A percentile compares a stretch with the other conserved stretches of the same genome.
phyloP scores from a whole-genome alignment of 2,329 filamentous ascomycete genomes.

The Ramichloridium luteum region DNA sequence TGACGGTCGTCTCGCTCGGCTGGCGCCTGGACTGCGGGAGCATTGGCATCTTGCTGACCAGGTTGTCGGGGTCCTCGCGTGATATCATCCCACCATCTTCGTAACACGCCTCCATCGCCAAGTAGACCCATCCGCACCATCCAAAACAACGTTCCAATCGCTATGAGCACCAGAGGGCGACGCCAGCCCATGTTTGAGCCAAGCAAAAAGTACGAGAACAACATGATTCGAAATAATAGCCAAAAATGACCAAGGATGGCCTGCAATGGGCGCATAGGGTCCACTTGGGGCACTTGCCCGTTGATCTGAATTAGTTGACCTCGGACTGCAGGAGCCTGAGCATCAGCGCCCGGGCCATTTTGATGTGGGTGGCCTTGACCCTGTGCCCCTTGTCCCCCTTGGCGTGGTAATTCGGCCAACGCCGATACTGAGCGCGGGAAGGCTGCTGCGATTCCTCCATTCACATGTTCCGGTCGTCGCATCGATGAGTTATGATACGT shows the following conservation, averaged over 20 bases:
- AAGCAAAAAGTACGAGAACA: slow-evolving; percentile 48
- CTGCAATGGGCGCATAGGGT: slow-evolving; percentile 16
- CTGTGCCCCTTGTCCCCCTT: no score
- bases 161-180: slow-evolving; percentile 30
- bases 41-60: slow-evolving; percentile 5
- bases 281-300: slow-evolving; percentile 3
- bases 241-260: slow-evolving; percentile 36
- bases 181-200: slow-evolving; percentile 33
- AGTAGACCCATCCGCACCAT: slow-evolving; percentile 31
- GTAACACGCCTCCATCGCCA: slow-evolving; percentile 26
- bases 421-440: no score
- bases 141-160: slow-evolving; percentile 30
- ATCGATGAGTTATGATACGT: no score
- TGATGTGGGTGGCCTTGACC: no score
- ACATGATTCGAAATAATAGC: slow-evolving; percentile 46
- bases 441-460: no score
- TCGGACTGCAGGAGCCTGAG: no score
- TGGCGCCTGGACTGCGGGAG: slow-evolving; percentile 5
- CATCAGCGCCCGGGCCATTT: no score
- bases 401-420: no score
- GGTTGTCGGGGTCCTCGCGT: slow-evolving; percentile 20
- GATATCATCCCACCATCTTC: slow-evolving; percentile 34
- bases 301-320: no score
- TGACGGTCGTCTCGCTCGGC: slow-evolving; percentile 5
- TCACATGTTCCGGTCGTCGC: no score